phyloP scores from a whole-genome alignment of 2,329 filamentous ascomycete species.

The Atkinsonella texensis region DNA sequence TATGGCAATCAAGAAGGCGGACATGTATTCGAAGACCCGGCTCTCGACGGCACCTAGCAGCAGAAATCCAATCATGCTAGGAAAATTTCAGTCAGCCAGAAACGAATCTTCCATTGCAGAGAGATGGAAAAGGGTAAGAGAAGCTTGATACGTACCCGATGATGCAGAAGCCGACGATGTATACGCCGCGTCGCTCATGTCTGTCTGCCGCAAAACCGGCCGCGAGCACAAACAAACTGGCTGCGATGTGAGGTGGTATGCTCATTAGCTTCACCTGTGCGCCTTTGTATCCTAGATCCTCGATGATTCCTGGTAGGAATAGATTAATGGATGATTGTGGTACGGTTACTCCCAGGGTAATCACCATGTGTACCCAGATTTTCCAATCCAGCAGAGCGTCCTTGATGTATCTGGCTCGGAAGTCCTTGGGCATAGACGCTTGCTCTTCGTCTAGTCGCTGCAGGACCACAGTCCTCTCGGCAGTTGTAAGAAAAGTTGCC shows the following conservation, averaged over 20 bases:
- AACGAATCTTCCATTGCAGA: background rate
- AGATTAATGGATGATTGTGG: conserved; percentile 26
- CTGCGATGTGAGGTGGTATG: conserved; percentile 26
- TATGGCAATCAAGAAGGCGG: conserved; percentile 29
- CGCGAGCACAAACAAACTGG: conserved; percentile 23
- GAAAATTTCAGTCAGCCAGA: background rate
- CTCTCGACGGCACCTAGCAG: conserved; percentile 20
- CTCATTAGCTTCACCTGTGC: conserved; percentile 26
- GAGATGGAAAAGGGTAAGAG: background rate
- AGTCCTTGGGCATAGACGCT: conserved; percentile 40
- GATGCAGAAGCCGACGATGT: conserved; percentile 25
- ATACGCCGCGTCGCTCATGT: conserved; percentile 24
- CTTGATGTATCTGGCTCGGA: conserved; percentile 41
- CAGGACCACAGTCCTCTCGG: conserved; percentile 31
- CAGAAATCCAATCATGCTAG: conserved; percentile 21
- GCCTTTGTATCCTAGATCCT: conserved; percentile 24
- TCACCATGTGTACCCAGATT: conserved; percentile 42
- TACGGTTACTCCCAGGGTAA: conserved; percentile 45
- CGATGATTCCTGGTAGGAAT: conserved; percentile 26
- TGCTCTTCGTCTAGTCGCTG: conserved; percentile 30
- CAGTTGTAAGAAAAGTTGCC: conserved; percentile 34
- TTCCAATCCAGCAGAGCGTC: conserved; percentile 49
- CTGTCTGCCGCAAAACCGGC: conserved; percentile 31
- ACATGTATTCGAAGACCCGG: conserved; percentile 33
- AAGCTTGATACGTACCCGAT: conserved; percentile 17